A percentile compares a stretch with the other conserved stretches of the same genome.
These are phyloP conservation scores for Phaeosphaeria sp. DNA, from an alignment of 2,329 filamentous ascomycete genomes.

Conservation along the genomic window DNA sequence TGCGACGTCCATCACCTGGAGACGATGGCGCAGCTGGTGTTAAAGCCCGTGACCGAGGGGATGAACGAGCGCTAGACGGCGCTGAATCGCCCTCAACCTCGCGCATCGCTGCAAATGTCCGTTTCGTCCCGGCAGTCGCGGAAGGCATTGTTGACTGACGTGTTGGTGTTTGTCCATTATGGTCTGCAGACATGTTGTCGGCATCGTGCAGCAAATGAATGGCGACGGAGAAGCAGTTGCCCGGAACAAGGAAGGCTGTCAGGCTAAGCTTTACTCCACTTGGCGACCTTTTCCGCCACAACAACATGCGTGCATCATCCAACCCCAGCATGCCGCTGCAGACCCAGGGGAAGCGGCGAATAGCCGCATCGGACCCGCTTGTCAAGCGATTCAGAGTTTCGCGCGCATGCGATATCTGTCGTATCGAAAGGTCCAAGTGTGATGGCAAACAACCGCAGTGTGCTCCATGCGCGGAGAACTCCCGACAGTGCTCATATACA, in stretches of 20 bases:
- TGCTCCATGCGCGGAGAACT: constrained; percentile 68
- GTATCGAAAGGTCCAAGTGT: constrained; percentile 72
- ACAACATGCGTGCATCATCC: background rate
- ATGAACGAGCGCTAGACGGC: constrained; percentile 18
- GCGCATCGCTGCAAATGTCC: constrained; percentile 33
- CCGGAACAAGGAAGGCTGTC: background rate
- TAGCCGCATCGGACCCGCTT: constrained; percentile 20
- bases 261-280: constrained; percentile 1
- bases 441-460: constrained; percentile 72
- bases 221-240: constrained; percentile 5
- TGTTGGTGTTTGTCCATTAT: constrained; percentile 4
- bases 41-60: constrained; percentile 6
- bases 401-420: constrained; percentile 72
- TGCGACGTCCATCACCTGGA: constrained; percentile 35
- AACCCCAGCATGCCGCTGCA: constrained; percentile 3
- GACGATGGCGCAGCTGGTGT: constrained; percentile 28
- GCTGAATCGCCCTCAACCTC: constrained; percentile 22
- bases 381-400: constrained; percentile 68
- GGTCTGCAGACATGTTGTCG: constrained; percentile 8
- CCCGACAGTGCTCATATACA: constrained; percentile 72
- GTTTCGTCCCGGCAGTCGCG: constrained; percentile 35
- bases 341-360: constrained; percentile 26
- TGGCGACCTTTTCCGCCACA: constrained; percentile 10
- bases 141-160: constrained; percentile 29
- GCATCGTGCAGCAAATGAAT: constrained; percentile 7